Conservation (phyloP, 1,139 yeast genomes). For the Zygoascus meyerae region DNA sequence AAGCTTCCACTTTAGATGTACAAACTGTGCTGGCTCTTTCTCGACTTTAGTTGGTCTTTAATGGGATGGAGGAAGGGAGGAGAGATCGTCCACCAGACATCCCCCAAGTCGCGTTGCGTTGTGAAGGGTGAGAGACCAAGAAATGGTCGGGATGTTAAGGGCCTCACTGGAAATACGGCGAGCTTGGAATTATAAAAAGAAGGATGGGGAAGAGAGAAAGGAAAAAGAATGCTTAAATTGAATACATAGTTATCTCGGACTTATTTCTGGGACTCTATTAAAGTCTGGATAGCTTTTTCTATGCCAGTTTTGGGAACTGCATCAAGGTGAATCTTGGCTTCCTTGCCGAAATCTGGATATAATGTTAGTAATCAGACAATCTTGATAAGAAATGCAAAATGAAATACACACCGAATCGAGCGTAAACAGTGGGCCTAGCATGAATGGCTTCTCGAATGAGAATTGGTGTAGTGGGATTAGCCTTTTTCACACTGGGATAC, state of each 20-base stretch:
- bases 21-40: too few species aligned
- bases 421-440: conserved; percentile 64
- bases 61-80: neutral
- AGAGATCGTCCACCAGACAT: neutral
- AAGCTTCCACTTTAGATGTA: too few species aligned
- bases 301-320: conserved; percentile 24
- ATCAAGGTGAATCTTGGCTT: conserved; percentile 30
- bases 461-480: conserved; percentile 58
- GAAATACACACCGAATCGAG: conserved; percentile 51
- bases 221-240: neutral
- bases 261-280: conserved; percentile 17
- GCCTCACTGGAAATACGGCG: neutral
- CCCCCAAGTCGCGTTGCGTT: neutral
- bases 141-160: neutral
- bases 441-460: conserved; percentile 73
- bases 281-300: conserved; percentile 18
- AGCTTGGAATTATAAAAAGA: neutral
- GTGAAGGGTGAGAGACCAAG: too few species aligned
- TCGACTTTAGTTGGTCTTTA: neutral
- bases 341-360: conserved; percentile 29
- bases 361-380: neutral
- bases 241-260: neutral
- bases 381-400: too few species aligned
- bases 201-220: neutral
- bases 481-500: conserved; percentile 54